Base-by-base conservation (phyloP, 2,329 filamentous ascomycete species). In the Fusarium protoensiforme region DNA sequence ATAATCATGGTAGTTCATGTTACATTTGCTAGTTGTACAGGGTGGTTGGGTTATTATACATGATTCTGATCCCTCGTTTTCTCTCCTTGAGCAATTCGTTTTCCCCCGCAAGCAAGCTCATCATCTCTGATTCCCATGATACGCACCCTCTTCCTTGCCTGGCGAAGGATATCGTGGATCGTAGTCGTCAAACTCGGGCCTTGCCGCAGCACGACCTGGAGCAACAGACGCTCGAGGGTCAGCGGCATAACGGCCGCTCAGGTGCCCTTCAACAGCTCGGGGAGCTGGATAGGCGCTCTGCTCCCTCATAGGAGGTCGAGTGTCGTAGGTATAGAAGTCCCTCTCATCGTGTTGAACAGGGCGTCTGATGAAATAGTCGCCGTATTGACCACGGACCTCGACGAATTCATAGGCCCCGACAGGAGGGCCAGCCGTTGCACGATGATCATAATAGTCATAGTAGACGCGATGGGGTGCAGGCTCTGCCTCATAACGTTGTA, bases 351-450 rank as follows among this genome's bases (percentile, higher is more conserved):
- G 77, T 43, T 77, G 77, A 27, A 85, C 71, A 6, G 85, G 85
- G 31, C 85, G 82, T 41, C 83, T 81, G 61, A 87, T 81, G 67
- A 85, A 84, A 68, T 87, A 88, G 57, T 85, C 82, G 13, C 86
- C 86, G 22, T 83, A 78, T 2, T 83, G 79, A 72, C 86, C 84
- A 14, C 82, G 80, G 9, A 86, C 83, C 41, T 85, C 83, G 36
- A 89, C 81, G 13, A 87, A 79, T 73, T 89, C 87, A 67, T 84
- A 85, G 6, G 81, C 72, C 54, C 83, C 83, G 7, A 75, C 65
- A 16, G 68, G 58, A 29, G 58, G 69, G 10, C 60, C 61, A 20
- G 51, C 35, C 6, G 65, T 64, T n/a, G 62, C 68, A 18, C 54
- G 54, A 9, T 27, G 16, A 20, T 57, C 53, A 9, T 31, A 61